Base-by-base conservation (phyloP, 2,329 filamentous ascomycete species). In the Ilyonectria robusta region DNA sequence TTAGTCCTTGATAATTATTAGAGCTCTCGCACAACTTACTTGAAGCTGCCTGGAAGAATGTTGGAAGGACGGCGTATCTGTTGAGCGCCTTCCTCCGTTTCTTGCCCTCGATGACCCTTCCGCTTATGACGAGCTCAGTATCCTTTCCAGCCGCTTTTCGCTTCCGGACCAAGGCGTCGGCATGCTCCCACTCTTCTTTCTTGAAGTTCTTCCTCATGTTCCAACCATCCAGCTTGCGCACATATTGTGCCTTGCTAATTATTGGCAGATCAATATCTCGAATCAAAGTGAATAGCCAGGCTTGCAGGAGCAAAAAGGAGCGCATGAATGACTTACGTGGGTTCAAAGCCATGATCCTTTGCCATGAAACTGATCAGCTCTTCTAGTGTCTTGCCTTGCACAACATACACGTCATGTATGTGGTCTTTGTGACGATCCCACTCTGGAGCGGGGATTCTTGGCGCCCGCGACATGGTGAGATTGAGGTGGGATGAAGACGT, bases 161-260 rank as follows among this genome's bases (percentile, higher is more conserved):
- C 33, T 70, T 61, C 0, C 1, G 3, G 0, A 70, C 44, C 0
- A 60, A 7, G 0, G 9, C 6, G 3, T 6, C 44, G 0, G 62
- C 66, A 9, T 29, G 10, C 13, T 37, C 17, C 68, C 68, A 70
- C 2, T 70, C 21, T 1, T 60, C 33, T 15, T 21, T 66, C 0
- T 35, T 69, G 0, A 11, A 29, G 1, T 69, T 60, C 46, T 70
- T 70, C 15, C 57, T 33, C 17, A 70, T 6, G 0, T 67, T 69
- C 66, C 66, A 70, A 0, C 21, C 29, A 6, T 35, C 35, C 11
- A 70, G 15, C 51, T 54, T 55, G 0, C 66, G 66, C 17, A 70
- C 62, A 6, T 60, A 70, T 11, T 70, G 68, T 1, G 62, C 3
- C 0, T 26, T 69, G 0, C 62, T 70, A 19, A n/a, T n/a, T n/a